Evolutionary conservation across 768 basidiomycete genomes (phyloP), one percentile per base, ranked within the genome.

Genomic region (Kwoniella dendrophila): DNA sequence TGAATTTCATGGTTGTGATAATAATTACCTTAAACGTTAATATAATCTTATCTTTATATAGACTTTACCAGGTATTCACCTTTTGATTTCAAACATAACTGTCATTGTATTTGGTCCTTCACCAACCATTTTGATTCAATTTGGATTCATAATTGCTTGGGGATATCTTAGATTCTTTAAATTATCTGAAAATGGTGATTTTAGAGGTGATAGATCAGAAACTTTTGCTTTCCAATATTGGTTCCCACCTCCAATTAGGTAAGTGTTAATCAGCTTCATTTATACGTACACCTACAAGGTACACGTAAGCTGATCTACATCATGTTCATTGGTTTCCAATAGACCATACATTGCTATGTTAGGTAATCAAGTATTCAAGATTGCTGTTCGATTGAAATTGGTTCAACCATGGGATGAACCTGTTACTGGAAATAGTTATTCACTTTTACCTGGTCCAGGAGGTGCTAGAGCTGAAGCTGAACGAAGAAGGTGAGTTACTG

Each of bases 101-200:
- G 68, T 73, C 51, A 33, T 78, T 48, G 44, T 78, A 12, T 63
- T 77, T 26, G 74, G 72, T 16, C 58, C 70, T 22, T 73, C 70
- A 20, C 79, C 79, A 0, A 76, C 72, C 62, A 78, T 78, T 41
- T 70, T 75, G 48, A 93, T 98, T 66, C 96, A 99, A 75, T 99
- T 97, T 77, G 96, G 95, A n/a, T 99, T 95, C 92, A 88, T 96
- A 59, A 90, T 93, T 7, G 85, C 89, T 32, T 99, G 92, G 90
- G 83, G 90, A 56, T 99, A 96, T 80, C 85, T 99, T 33, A 87
- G 96, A 36, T 98, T 99, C 83, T 92, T 97, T 83, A 98, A 98
- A 81, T 87, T 89, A 78, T 89, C 88, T 72, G 81, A 84, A 51
- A 77, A 78, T 3, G 83, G 82, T 33, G 85, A 86, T 3, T 80